A percentile compares a stretch with the other conserved stretches of the same genome.
These are phyloP conservation scores for Salix exigua DNA, from an alignment of 345 rosid genomes.

Conservation along the genomic window DNA sequence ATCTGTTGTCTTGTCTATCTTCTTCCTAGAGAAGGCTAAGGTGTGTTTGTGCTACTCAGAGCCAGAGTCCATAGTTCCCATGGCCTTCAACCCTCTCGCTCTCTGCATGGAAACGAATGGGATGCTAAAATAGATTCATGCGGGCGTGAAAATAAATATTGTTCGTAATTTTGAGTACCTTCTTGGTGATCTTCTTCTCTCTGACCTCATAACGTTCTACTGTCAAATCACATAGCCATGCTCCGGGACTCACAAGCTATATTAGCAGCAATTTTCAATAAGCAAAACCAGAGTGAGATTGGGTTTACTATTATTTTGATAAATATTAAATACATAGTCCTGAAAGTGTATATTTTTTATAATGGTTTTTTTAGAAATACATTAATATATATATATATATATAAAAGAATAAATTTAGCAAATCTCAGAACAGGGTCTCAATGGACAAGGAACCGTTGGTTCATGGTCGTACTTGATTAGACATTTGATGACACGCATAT, in stretches of 20 bases:
- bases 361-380: too few species aligned
- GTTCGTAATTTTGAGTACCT: slow-evolving; percentile 23
- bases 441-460: background rate
- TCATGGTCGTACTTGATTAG: background rate
- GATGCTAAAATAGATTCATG: background rate
- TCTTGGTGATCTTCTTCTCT: slow-evolving; percentile 58
- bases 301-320: background rate
- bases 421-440: too few species aligned
- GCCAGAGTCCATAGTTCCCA: slow-evolving; percentile 53
- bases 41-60: slow-evolving; percentile 30
- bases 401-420: too few species aligned
- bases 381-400: too few species aligned
- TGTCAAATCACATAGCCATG: slow-evolving; percentile 57
- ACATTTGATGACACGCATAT: background rate
- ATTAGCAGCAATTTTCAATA: background rate
- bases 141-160: background rate
- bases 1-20: background rate
- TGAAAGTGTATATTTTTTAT: too few species aligned
- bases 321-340: too few species aligned
- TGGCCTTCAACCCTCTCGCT: slow-evolving; percentile 57
- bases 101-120: slow-evolving; percentile 30
- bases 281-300: background rate
- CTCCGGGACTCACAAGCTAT: slow-evolving; percentile 51
- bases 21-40: background rate
- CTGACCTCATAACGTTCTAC: slow-evolving; percentile 55